phyloP scores from a whole-genome alignment of 169 alveolate species.

The Cryptosporidium meleagridis region DNA sequence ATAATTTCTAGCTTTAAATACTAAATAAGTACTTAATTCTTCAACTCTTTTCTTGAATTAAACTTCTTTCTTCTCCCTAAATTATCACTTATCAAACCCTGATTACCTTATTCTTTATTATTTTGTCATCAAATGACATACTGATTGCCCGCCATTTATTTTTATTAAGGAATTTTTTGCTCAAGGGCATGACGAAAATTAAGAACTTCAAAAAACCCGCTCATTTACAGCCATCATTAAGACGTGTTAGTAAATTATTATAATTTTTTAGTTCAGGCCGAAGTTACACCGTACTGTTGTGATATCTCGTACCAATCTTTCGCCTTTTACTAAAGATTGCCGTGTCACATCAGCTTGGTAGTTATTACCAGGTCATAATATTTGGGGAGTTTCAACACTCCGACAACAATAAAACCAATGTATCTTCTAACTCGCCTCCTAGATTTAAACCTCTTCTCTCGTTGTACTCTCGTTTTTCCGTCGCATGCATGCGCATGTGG shows the following conservation, averaged over 20 bases:
- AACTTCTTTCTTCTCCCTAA: not conserved
- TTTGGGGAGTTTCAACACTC: constrained; percentile 57
- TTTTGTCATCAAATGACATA: not conserved
- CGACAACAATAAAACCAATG: constrained; percentile 30
- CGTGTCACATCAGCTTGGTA: constrained; percentile 86
- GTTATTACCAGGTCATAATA: constrained; percentile 16
- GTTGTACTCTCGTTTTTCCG: too few species aligned
- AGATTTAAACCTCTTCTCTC: too few species aligned
- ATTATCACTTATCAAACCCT: not conserved
- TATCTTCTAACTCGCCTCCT: not conserved
- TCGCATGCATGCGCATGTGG: too few species aligned
- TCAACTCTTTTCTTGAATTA: not conserved
- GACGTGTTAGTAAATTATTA: constrained; percentile 10
- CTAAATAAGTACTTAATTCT: not conserved
- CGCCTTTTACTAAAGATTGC: constrained; percentile 99
- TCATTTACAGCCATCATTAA: constrained; percentile 32
- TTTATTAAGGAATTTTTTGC: not conserved
- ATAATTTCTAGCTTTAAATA: not conserved
- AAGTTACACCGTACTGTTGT: constrained; percentile 57
- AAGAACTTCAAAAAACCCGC: not conserved
- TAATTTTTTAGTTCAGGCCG: not conserved
- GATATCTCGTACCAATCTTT: constrained; percentile 89
- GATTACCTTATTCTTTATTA: not conserved
- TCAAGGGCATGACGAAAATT: not conserved
- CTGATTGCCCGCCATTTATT: not conserved